These are phyloP conservation scores for Penicillium italicum DNA, from an alignment of 2,329 filamentous ascomycete genomes.

Conservation along the genomic window DNA sequence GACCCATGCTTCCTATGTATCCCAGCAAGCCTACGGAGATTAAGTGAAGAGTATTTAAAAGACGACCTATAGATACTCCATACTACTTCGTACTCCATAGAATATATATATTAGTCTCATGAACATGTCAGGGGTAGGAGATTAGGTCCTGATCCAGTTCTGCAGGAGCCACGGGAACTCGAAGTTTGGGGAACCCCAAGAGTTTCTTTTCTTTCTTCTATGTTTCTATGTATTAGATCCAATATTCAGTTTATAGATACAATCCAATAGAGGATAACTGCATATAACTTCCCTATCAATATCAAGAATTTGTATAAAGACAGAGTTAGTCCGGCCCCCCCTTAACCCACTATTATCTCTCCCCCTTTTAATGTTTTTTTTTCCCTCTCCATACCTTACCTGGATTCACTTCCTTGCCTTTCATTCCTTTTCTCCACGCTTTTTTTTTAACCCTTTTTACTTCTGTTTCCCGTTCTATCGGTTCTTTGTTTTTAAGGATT, in stretches of 20 bases:
- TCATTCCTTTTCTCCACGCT: conserved; percentile 32
- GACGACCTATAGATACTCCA: background rate
- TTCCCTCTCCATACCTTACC: conserved; percentile 21
- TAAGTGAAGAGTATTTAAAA: background rate
- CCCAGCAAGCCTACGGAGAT: background rate
- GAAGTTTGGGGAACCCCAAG: background rate
- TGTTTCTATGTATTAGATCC: too few relatives aligned
- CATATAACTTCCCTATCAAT: background rate
- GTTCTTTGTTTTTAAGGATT: conserved; percentile 5
- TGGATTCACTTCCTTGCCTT: conserved; percentile 24
- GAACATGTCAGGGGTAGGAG: conserved; percentile 8
- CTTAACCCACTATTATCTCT: conserved; percentile 26
- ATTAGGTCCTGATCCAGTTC: conserved; percentile 18
- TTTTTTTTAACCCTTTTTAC: conserved; percentile 32
- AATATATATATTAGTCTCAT: background rate
- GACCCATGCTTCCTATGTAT: background rate
- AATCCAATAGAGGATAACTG: background rate
- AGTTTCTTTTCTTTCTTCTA: background rate
- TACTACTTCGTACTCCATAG: background rate
- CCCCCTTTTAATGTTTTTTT: conserved; percentile 28
- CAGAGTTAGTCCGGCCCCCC: conserved; percentile 15
- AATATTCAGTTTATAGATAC: background rate
- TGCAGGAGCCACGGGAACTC: conserved; percentile 24
- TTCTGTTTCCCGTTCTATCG: conserved; percentile 8
- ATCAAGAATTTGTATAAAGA: background rate